A percentile compares a stretch with the other conserved stretches of the same genome.
These are phyloP conservation scores for Phoma herbarum DNA, from an alignment of 2,329 filamentous ascomycete genomes.

Conservation along the genomic window DNA sequence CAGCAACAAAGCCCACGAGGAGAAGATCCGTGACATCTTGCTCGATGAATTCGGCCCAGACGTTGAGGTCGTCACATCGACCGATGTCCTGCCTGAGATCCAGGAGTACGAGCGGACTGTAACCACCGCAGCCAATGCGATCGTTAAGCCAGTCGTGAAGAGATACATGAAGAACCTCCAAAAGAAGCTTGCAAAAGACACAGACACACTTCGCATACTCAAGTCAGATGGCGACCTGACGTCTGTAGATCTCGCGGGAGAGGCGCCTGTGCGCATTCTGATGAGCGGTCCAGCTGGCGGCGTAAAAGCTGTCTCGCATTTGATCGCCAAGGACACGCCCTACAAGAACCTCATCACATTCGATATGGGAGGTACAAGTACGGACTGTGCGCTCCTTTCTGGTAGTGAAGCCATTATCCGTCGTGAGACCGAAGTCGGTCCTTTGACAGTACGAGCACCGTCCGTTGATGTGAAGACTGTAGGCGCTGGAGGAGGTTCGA, in stretches of 20 bases:
- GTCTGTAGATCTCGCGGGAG: constrained; percentile 55
- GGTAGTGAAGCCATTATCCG: constrained; percentile 56
- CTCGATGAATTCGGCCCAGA: constrained; percentile 55
- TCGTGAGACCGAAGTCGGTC: constrained; percentile 57
- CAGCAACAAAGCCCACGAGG: constrained; percentile 56
- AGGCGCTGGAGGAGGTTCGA: constrained; percentile 61
- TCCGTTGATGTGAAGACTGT: constrained; percentile 61
- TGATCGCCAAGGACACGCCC: constrained; percentile 56
- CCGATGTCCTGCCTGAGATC: constrained; percentile 58
- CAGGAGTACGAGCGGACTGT: constrained; percentile 62
- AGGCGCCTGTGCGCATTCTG: constrained; percentile 59
- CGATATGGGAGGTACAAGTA: constrained; percentile 62
- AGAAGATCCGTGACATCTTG: constrained; percentile 50
- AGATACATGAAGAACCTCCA: constrained; percentile 56
- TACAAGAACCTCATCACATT: constrained; percentile 61
- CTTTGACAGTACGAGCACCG: constrained; percentile 57
- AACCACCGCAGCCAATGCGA: constrained; percentile 58
- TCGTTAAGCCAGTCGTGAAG: constrained; percentile 60
- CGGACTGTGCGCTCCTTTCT: constrained; percentile 58
- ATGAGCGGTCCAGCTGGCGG: constrained; percentile 62
- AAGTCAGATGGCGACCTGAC: constrained; percentile 61
- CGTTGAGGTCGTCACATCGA: constrained; percentile 57
- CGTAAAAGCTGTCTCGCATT: constrained; percentile 59
- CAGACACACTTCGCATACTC: constrained; percentile 58
- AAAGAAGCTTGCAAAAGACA: constrained; percentile 53